phyloP scores from a whole-genome alignment of 208 protist species.

The Naegleria fowleri region DNA sequence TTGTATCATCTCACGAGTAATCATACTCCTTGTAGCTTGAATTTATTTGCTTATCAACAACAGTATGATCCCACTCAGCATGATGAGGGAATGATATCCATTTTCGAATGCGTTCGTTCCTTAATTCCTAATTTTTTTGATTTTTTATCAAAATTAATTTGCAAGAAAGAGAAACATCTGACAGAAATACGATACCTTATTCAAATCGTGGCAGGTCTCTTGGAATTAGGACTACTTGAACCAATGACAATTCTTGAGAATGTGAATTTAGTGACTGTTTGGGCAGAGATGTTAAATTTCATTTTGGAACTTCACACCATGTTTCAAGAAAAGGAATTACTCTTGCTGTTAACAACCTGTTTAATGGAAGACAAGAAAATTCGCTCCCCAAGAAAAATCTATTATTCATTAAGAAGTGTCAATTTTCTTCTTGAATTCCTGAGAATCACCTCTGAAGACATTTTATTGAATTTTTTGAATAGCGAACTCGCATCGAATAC shows the following conservation, averaged over 20 bases:
- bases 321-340: neutral
- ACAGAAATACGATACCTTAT: neutral
- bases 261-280: neutral
- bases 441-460: neutral
- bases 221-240: neutral
- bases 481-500: neutral
- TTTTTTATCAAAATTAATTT: neutral
- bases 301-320: neutral
- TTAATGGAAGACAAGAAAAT: neutral
- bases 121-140: neutral
- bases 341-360: neutral
- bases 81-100: neutral
- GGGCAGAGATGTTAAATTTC: neutral
- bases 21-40: neutral
- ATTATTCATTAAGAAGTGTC: neutral
- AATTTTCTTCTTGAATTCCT: neutral
- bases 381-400: neutral
- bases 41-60: neutral
- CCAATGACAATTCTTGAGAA: neutral
- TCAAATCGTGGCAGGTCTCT: neutral
- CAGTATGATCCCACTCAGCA: neutral
- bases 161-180: neutral
- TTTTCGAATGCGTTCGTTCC: neutral
- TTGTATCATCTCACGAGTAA: neutral
- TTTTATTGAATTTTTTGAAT: neutral